Base-by-base conservation (phyloP, 2,329 filamentous ascomycete genomes). In the Penicillium sp. region DNA sequence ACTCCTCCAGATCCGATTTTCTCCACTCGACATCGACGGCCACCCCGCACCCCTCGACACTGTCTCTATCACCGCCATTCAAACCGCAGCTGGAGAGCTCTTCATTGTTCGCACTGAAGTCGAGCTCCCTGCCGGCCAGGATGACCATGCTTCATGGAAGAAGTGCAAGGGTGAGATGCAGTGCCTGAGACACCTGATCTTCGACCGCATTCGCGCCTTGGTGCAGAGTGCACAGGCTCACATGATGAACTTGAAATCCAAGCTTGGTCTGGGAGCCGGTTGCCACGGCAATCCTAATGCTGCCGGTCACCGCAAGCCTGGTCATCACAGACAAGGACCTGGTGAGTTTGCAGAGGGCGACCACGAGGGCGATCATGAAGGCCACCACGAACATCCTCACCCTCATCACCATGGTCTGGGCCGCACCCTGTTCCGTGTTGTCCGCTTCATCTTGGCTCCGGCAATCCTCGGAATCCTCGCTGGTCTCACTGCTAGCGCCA, bases 361-460 rank as follows among this genome's bases (percentile, higher is more conserved):
- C 23, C 60, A 59, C 28, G 55, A 56, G 49, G 30, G 30, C 14
- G 30, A 35, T 14, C 30, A 35, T 35, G 52, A 60, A 8, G 60
- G 56, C 33, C 56, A 65, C 18, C 60, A 56, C 33, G 60, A 61
- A 61, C 56, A 58, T 24, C 61, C 70, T 59, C 64, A 68, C 59
- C 61, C 62, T 42, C 65, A 67, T 59, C 69, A 67, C 53, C 61
- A 68, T 50, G 67, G 68, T 42, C 72, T 76, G 61, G 65, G 71
- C 16, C 72, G 69, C 58, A 70, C 72, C n/a, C 64, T 74, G 59
- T 70, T 69, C 54, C 71, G 68, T 23, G 66, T 75, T 20, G 63
- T 79, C 23, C 74, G 72, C 43, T 73, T 77, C 60, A 73, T 79
- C 30, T 61, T 79, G 47, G 65, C 79, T 48, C 77, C 77, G 3